Evolutionary conservation across 805 yeast species (phyloP), one percentile per base, ranked within the genome.

Genomic region (Myxozyma nipponensis): DNA sequence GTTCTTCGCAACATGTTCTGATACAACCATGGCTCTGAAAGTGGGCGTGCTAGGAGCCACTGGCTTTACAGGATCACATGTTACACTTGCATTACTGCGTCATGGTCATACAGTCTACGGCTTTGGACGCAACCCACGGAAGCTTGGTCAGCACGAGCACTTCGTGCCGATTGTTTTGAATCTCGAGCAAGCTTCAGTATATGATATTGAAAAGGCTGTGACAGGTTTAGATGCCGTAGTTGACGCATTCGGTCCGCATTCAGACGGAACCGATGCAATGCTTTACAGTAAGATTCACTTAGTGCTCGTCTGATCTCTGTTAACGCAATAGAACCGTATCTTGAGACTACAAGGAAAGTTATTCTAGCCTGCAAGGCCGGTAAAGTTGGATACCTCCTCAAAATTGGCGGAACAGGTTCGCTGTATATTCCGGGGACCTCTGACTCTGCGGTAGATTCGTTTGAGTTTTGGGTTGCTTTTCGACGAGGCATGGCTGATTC

Each of bases 21-120:
- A n/a, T n/a, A n/a, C n/a, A n/a, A n/a, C n/a, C n/a, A 19, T 42
- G 44, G 24, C 39, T n/a, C 52, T 44, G 3, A 21, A 7, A 6
- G 45, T 49, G 18, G 48, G 35, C 13, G 49, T 39, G 26, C 28
- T 49, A 6, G 52, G 52, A 6, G 24, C 47, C 26, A 34, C 49
- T 2, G 52, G 49, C 18, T 49, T 49, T 22, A 38, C 46, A 10
- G 52, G 52, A 4, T 35, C 46, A 2, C 45, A 49, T 26, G 35
- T 44, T n/a, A 45, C 46, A 15, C 35, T 49, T 13, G 49, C 44
- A 42, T 37, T 49, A 9, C 35, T 49, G 5, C 39, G 40, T 18
- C 52, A 49, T 15, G 52, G 52, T 4, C 52, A 49, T 23, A 17
- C 3, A 15, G 48, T 49, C 10, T 10, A 19, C 17, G 52, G 52